Base-by-base conservation (phyloP, 2,329 filamentous ascomycete genomes). In the Nannizziopsis arthrosporioides region DNA sequence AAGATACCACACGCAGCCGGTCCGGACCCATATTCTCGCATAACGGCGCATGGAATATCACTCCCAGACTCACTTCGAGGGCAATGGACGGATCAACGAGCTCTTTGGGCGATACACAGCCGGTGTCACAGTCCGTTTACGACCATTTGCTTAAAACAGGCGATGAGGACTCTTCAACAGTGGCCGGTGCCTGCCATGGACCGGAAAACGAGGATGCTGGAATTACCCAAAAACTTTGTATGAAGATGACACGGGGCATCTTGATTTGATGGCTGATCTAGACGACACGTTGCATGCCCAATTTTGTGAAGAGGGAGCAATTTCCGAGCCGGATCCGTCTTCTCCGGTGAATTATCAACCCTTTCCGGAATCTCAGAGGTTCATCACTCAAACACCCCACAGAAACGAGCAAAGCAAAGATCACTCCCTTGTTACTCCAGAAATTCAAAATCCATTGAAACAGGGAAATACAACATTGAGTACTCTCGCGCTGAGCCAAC, bases 301-400 rank as follows among this genome's bases (percentile, higher is more conserved):
- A 3, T 44, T 40, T 9, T 40, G 42, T 10, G 56, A 81, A 81
- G 68, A 85, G 81, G 54, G 81, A 72, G 12, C 32, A 11, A 12
- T 22, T 10, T 48, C 46, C n/a, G 39, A 81, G 78, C 59, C 77
- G 77, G 49, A 85, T 75, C 52, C 86, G 47, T 69, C 66, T 1
- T 68, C 66, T 32, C 66, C 66, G 8, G 56, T 63, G 45, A 57
- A 57, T 6, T 63, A 58, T 39, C 61, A 66, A 27, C 63, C 64
- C 15, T 72, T 71, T 48, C 68, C 69, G 1, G 69, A 72, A 53
- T 72, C 69, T 2, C 70, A 72, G 53, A 63, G 70, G 0, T 68
- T 68, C 19, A 58, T 72, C 48, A 59, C 61, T 19, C 66, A 62
- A 10, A 71, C 70, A 1, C 70, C 69, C 1, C 44, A 36, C 7